Evolutionary conservation across 2,329 filamentous ascomycete species (phyloP).

Genomic region (Exophiala sp.): DNA sequence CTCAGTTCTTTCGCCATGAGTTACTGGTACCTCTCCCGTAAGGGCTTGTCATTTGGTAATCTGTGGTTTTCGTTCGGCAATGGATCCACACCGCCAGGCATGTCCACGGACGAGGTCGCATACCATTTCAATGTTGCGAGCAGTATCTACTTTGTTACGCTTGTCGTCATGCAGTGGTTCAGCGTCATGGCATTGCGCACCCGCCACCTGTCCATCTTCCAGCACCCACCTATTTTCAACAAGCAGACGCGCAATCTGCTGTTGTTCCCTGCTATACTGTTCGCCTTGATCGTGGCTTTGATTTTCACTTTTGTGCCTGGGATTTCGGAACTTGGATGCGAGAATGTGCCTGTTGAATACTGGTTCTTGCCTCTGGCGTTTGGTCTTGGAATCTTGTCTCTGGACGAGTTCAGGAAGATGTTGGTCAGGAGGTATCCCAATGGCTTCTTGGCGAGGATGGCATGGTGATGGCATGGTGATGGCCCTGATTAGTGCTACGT

Average conservation of each 20-base stretch:
- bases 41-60: constrained; percentile 61
- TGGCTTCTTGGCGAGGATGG: constrained; percentile 56
- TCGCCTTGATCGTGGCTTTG: constrained; percentile 66
- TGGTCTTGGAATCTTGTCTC: constrained; percentile 59
- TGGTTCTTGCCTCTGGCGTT: constrained; percentile 76
- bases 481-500: too few relatives aligned
- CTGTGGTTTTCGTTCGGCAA: constrained; percentile 67
- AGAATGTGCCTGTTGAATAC: constrained; percentile 69
- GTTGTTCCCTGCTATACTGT: constrained; percentile 67
- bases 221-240: constrained; percentile 67
- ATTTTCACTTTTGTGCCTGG: constrained; percentile 64
- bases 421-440: constrained; percentile 58
- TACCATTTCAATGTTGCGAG: constrained; percentile 61
- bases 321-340: constrained; percentile 57
- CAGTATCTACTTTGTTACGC: constrained; percentile 74
- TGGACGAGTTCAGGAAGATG: constrained; percentile 67
- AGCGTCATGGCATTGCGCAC: constrained; percentile 69
- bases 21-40: constrained; percentile 61
- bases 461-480: constrained; percentile 52
- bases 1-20: constrained; percentile 61
- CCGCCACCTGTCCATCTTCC: constrained; percentile 63
- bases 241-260: constrained; percentile 63
- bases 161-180: constrained; percentile 75
- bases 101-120: constrained; percentile 52
- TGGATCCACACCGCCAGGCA: constrained; percentile 31